phyloP scores from a whole-genome alignment of 257 asterid species.

The Dorcoceras hygrometricum region DNA sequence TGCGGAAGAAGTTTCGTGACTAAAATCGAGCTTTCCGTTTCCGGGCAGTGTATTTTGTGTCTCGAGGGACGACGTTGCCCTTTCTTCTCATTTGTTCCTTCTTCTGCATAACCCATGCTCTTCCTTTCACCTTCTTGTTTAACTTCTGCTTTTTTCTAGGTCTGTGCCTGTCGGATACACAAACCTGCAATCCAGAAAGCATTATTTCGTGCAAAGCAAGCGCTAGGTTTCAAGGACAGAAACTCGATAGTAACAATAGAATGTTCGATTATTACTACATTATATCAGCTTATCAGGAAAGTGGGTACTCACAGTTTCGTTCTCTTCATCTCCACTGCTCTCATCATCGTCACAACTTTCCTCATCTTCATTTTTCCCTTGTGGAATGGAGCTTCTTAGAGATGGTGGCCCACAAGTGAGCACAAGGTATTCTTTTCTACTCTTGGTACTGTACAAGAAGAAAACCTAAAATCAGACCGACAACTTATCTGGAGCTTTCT shows the following conservation, averaged over 20 bases:
- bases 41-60: constrained; percentile 82
- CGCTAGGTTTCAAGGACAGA: neutral
- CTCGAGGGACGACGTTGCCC: constrained; percentile 71
- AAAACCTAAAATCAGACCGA: neutral
- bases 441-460: constrained; percentile 62
- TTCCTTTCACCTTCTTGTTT: constrained; percentile 76
- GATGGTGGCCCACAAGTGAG: constrained; percentile 88
- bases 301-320: constrained; percentile 50
- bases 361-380: constrained; percentile 67
- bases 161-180: constrained; percentile 69
- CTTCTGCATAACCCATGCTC: constrained; percentile 68
- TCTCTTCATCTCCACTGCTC: constrained; percentile 72
- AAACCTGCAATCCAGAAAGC: constrained; percentile 41
- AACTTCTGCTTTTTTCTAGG: constrained; percentile 77
- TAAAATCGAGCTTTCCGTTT: constrained; percentile 77
- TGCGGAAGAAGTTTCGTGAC: constrained; percentile 7
- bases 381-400: constrained; percentile 52
- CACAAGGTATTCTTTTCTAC: constrained; percentile 84
- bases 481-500: neutral
- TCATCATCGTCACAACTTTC: constrained; percentile 72
- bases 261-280: neutral
- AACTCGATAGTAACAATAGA: too few relatives aligned
- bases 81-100: constrained; percentile 79
- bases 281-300: neutral
- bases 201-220: neutral